phyloP scores from a whole-genome alignment of 2,329 filamentous ascomycete genomes.

The Aspergillus sp. region DNA sequence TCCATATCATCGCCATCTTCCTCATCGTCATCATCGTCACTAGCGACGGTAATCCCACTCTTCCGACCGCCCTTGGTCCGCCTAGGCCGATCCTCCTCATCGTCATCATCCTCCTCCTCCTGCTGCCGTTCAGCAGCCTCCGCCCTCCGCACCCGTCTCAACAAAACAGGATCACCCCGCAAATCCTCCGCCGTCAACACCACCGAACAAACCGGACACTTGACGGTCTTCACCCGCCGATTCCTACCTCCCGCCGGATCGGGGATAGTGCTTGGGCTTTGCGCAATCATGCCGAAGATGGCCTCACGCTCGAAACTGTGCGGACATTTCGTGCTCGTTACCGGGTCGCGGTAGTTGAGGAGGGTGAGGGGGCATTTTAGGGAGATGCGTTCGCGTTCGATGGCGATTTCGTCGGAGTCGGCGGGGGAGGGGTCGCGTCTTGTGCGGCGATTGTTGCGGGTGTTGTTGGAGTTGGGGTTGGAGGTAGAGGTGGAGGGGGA shows the following conservation, averaged over 20 bases:
- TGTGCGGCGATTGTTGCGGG: conserved; percentile 15
- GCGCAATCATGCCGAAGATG: conserved; percentile 40
- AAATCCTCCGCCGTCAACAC: conserved; percentile 34
- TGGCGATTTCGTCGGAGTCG: conserved; percentile 40
- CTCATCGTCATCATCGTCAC: conserved; percentile 20
- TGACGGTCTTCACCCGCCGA: conserved; percentile 12
- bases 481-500: conserved; percentile 10
- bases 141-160: conserved; percentile 33
- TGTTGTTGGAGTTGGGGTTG: conserved; percentile 7
- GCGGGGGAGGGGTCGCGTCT: conserved; percentile 13
- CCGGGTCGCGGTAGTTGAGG: conserved; percentile 40
- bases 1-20: background rate
- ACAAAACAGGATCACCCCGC: conserved; percentile 33
- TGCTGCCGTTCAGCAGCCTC: conserved; percentile 21
- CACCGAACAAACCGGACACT: conserved; percentile 39
- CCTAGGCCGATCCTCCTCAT: conserved; percentile 11
- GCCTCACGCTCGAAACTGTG: conserved; percentile 47
- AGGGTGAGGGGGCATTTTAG: conserved; percentile 47
- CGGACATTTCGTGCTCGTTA: conserved; percentile 45
- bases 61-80: conserved; percentile 10
- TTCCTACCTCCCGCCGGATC: conserved; percentile 11
- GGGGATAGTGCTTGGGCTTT: conserved; percentile 23
- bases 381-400: conserved; percentile 41
- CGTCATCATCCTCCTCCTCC: conserved; percentile 27
- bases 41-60: conserved; percentile 27